Evolutionary conservation across 106 monocot genomes (phyloP).

Genomic region (Apostasia ramifera): DNA sequence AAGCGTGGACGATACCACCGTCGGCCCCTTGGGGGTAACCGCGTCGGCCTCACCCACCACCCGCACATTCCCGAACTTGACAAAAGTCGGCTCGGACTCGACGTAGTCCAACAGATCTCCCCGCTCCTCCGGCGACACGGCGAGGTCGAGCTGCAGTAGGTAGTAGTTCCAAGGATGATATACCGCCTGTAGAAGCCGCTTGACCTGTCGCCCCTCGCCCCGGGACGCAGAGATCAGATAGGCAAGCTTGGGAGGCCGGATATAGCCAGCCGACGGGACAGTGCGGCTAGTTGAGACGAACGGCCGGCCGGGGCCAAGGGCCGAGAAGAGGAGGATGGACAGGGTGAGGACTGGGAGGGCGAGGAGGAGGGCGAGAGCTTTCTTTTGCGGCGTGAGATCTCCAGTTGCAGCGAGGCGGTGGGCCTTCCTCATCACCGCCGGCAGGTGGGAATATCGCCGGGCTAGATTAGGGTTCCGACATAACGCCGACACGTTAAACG

Average conservation of each 20-base stretch:
- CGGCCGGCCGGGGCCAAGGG: conserved; percentile 4
- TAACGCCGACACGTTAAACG: neutral
- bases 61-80: conserved; percentile 38
- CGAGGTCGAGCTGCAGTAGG: conserved; percentile 54
- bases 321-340: conserved; percentile 13
- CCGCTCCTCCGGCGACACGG: conserved; percentile 35
- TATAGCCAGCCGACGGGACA: conserved; percentile 3
- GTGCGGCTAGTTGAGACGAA: neutral
- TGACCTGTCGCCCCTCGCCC: conserved; percentile 49
- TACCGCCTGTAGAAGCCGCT: conserved; percentile 45
- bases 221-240: conserved; percentile 59
- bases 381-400: neutral
- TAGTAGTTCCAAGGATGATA: conserved; percentile 86
- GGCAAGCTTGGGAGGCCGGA: conserved; percentile 47
- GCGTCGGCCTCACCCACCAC: conserved; percentile 22
- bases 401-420: conserved; percentile 21
- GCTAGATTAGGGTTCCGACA: conserved; percentile 15
- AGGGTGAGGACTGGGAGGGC: conserved; percentile 26
- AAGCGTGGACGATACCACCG: conserved; percentile 29
- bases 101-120: conserved; percentile 43
- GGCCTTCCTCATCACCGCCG: conserved; percentile 30
- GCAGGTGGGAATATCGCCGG: neutral
- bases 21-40: conserved; percentile 40
- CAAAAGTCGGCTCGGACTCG: conserved; percentile 21
- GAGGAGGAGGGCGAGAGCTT: conserved; percentile 15